phyloP scores from a whole-genome alignment of 768 basidiomycete genomes.

The Lactarius trivialis region DNA sequence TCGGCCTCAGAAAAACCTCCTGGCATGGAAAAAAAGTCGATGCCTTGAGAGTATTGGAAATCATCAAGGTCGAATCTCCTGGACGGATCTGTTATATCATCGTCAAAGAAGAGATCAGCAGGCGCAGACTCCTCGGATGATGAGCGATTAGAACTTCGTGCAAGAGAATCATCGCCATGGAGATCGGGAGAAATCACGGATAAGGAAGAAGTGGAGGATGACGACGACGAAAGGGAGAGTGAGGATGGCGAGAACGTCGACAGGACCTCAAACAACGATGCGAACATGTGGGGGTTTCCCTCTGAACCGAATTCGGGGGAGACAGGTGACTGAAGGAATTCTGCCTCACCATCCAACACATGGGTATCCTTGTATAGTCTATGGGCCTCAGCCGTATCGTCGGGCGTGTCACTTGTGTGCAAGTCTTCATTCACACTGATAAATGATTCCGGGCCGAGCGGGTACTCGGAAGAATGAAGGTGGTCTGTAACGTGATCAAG shows the following conservation, averaged over 20 bases:
- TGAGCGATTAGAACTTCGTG: slow-evolving; percentile 11
- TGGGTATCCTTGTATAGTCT: slow-evolving; percentile 4
- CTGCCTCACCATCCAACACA: slow-evolving; percentile 6
- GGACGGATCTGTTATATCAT: slow-evolving; percentile 6
- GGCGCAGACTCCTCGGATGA: slow-evolving; percentile 11
- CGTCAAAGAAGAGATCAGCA: slow-evolving; percentile 8
- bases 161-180: slow-evolving; percentile 7
- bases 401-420: slow-evolving; percentile 1
- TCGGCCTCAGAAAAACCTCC: slow-evolving; percentile 20
- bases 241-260: slow-evolving; percentile 28
- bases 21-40: slow-evolving; percentile 15
- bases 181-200: slow-evolving; percentile 20
- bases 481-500: slow-evolving; percentile 15
- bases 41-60: slow-evolving; percentile 9
- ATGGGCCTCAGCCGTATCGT: neutral
- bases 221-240: slow-evolving; percentile 32
- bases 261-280: slow-evolving; percentile 31
- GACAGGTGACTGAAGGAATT: slow-evolving; percentile 12
- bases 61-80: neutral
- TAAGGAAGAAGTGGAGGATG: slow-evolving; percentile 24
- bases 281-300: slow-evolving; percentile 30
- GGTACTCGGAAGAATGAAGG: slow-evolving; percentile 4
- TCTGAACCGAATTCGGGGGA: slow-evolving; percentile 24
- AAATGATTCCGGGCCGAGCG: slow-evolving; percentile 7
- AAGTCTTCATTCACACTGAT: slow-evolving; percentile 3